Evolutionary conservation across 2,329 filamentous ascomycete species (phyloP), one percentile per base, ranked within the genome.

Genomic region (Aspergillus aculeatus): DNA sequence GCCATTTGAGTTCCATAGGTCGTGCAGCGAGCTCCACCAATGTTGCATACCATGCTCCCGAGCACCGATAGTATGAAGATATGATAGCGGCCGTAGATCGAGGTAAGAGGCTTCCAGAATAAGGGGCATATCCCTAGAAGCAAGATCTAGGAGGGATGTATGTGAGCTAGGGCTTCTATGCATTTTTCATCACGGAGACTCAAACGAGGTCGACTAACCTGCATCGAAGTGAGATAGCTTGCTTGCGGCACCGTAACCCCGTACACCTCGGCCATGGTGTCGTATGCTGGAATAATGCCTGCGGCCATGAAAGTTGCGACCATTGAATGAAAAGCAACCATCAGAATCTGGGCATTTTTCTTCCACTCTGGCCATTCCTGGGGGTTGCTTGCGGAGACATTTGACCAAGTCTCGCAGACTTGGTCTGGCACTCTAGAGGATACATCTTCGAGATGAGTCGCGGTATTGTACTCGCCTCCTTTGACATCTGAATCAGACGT

Each of bases 301-400:
- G 81, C 77, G 1, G 82, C 81, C 12, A 77, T 82, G 64, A 84
- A 84, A 2, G 80, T 81, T 19, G 78, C 76, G 76, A 83, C 83
- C 72, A 81, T 80, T 21, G 81, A 80, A 60, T 84, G 82, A 63
- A 83, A 83, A 2, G 82, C 80, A 10, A 86, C 81, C 59, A 85
- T 77, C 10, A 80, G 56, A 2, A 86, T 74, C 60, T 85, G 83
- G 53, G 74, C 59, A 16, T 79, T 70, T 75, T 84, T 71, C 62
- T 70, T 71, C 67, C 65, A 66, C 41, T 32, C 32, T 0, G 68
- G 63, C 68, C 67, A 71, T 23, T 68, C 69, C 1, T 50, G 62
- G 4, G 69, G 69, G 16, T 70, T 63, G 1, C 62, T 56, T 11
- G 60, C 56, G 16, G 64, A 58, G 10, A 50, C 21, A 3, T 26